These are phyloP conservation scores for Pleodorina starrii DNA, from an alignment of 139 green algal genomes.

Conservation along the genomic window DNA sequence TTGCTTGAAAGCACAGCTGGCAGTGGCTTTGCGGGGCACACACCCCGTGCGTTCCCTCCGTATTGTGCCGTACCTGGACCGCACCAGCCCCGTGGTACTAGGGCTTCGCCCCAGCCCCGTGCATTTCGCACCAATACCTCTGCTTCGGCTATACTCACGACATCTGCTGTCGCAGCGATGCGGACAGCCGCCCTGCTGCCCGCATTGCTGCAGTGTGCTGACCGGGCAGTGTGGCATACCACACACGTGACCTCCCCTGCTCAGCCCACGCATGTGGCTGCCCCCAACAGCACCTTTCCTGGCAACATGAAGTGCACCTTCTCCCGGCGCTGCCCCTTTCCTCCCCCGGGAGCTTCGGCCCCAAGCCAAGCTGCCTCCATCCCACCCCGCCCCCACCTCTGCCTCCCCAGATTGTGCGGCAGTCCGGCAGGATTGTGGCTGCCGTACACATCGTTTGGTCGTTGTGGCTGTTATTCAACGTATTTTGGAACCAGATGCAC, in stretches of 20 bases:
- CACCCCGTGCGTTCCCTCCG: neutral
- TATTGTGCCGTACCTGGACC: neutral
- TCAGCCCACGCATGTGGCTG: neutral
- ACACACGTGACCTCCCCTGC: neutral
- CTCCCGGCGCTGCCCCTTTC: no score
- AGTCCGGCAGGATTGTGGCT: neutral
- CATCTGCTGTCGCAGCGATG: no score
- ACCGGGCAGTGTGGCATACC: neutral
- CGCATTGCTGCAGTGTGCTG: no score
- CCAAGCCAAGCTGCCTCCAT: neutral
- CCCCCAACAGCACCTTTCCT: neutral
- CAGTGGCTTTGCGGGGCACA: neutral
- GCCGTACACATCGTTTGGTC: constrained; percentile 35
- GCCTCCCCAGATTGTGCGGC: neutral
- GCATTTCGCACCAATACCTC: no score
- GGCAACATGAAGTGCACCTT: neutral
- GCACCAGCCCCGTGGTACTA: no score
- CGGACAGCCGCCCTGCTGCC: no score
- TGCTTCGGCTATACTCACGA: no score
- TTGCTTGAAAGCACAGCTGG: no score
- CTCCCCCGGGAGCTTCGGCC: no score
- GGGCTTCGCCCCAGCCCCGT: no score
- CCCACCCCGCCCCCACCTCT: no score
- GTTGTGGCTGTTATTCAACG: constrained; percentile 62
- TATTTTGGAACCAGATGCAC: constrained; percentile 65